These are phyloP conservation scores for Tausonia pullulans DNA, from an alignment of 1,284 basidiomycete species.

Conservation along the genomic window DNA sequence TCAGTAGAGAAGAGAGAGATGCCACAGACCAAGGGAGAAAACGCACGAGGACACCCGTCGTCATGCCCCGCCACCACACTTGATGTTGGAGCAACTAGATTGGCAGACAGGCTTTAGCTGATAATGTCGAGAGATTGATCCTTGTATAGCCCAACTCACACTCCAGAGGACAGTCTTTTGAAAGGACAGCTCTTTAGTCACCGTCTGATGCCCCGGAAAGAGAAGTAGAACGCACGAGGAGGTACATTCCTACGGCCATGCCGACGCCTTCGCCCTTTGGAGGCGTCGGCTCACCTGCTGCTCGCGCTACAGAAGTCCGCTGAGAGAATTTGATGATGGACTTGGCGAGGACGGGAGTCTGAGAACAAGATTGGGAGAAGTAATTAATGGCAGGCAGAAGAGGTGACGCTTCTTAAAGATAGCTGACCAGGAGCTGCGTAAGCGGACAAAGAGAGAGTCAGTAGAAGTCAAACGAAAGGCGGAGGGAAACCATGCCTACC, in stretches of 20 bases:
- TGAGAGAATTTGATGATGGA: conserved; percentile 10
- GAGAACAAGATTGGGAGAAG: not conserved
- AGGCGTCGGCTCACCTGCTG: not conserved
- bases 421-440: not conserved
- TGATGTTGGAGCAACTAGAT: not conserved
- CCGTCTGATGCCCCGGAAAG: not conserved
- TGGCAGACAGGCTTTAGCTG: not conserved
- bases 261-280: conserved; percentile 5
- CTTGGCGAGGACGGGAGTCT: conserved; percentile 6
- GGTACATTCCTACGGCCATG: conserved; percentile 9
- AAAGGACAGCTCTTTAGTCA: too few species aligned
- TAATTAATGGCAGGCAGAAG: not conserved
- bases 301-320: not conserved
- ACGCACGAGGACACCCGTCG: conserved; percentile 1
- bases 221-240: not conserved
- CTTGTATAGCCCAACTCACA: not conserved
- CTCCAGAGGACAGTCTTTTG: not conserved
- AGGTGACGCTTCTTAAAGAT: not conserved
- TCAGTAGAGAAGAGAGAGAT: not conserved
- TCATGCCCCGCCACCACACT: conserved; percentile 15
- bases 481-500: not conserved
- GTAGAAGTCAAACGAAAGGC: not conserved
- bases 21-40: not conserved
- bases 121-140: not conserved
- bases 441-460: not conserved